Base-by-base conservation (phyloP, 2,329 filamentous ascomycete species). In the Chaetothyriales sp. region DNA sequence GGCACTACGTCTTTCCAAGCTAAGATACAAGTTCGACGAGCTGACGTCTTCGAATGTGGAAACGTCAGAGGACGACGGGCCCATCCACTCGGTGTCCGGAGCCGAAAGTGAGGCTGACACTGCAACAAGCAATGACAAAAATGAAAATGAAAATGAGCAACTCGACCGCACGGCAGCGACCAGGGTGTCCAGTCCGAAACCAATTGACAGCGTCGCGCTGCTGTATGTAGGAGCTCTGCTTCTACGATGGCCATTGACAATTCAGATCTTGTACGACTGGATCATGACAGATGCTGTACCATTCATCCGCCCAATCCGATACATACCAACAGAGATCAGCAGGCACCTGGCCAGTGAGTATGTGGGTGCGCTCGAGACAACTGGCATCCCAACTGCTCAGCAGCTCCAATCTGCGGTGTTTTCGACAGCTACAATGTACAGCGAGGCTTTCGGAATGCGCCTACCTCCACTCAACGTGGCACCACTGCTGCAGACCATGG, bases 171-270 rank as follows among this genome's bases (percentile, higher is more conserved):
- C 13, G 19, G 66, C 67, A 25, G 3, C 22, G 22, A 6, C 22
- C 22, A 25, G 6, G 22, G 22, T 25, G 22, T 25, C 22, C 48
- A 59, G 65, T 63, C 89, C 89, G 1, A 80, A 72, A 49, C 70
- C 94, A 37, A 70, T 86, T 44, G 89, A 95, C 59, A 84, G 83
- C 0, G 67, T 97, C 49, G 82, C 75, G 1, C 65, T 95, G 9
- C 89, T 86, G 63, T 95, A 95, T 68, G 67, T 95, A 33, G 89
- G 81, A 1, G 81, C 81, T 40, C 62, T 92, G 46, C 71, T 95
- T 28, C 49, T 15, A 18, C 46, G 10, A 46, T 18, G 1, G 4
- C 46, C 22, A 40, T 52, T 10, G 45, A 51, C 25, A 18, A 51
- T 52, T 46, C 51, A 50, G 18, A 56, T 53, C 9, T 53, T 59